Conservation (phyloP, 1,284 basidiomycete species). For the Naganishia sp. region DNA sequence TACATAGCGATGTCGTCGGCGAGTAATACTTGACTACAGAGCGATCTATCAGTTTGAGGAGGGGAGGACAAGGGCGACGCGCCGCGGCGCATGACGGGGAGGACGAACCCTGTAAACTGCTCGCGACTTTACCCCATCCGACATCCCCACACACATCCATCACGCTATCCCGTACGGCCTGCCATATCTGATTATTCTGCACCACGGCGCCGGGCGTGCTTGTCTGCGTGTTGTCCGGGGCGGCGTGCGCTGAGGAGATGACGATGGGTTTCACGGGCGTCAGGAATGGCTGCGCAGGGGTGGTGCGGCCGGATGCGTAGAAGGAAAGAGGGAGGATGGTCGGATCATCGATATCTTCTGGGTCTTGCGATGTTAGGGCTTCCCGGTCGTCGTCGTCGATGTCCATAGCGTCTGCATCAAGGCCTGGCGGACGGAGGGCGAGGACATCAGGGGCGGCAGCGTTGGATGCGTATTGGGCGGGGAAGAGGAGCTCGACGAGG, state of each 20-base stretch:
- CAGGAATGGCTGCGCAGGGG: conserved; percentile 19
- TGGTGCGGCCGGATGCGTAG: conserved; percentile 7
- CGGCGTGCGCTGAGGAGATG: conserved; percentile 4
- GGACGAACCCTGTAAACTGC: conserved; percentile 64
- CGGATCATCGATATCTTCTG: conserved; percentile 22
- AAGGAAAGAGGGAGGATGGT: conserved; percentile 24
- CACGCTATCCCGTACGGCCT: conserved; percentile 68
- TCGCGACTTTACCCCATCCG: conserved; percentile 73
- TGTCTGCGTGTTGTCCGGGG: conserved; percentile 18
- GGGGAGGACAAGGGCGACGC: background rate
- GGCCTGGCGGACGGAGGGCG: background rate
- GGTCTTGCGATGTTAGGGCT: background rate
- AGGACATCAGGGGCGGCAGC: conserved; percentile 1
- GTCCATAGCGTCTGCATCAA: conserved; percentile 11
- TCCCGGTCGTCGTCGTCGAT: background rate
- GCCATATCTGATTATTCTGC: conserved; percentile 60
- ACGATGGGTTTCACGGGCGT: conserved; percentile 27
- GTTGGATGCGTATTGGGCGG: conserved; percentile 34
- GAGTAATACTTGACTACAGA: conserved; percentile 75
- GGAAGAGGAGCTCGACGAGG: conserved; percentile 67
- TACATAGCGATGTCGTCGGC: conserved; percentile 70
- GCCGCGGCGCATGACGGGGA: too few species aligned
- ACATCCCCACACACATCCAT: conserved; percentile 71
- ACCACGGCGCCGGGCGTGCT: conserved; percentile 27
- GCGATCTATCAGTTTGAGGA: background rate